These are phyloP conservation scores for Nitzschia inconspicua DNA, from an alignment of 108 stramenopile species.

Conservation along the genomic window DNA sequence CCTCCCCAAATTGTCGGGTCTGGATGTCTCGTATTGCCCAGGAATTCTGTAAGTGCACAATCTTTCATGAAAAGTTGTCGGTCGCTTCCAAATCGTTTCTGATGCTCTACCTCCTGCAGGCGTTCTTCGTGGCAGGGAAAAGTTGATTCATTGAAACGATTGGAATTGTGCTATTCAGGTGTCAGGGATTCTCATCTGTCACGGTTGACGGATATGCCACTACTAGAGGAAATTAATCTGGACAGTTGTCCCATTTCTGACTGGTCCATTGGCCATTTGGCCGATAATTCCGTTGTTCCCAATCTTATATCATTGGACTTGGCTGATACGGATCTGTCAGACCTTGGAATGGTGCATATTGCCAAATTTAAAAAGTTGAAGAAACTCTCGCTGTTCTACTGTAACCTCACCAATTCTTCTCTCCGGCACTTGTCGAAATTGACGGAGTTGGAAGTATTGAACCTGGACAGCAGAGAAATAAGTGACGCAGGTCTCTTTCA, in stretches of 20 bases:
- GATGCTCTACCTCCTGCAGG: constrained; percentile 17
- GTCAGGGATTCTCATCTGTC: constrained; percentile 74
- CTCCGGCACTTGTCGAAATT: constrained; percentile 58
- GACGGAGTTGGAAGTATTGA: constrained; percentile 57
- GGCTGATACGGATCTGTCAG: constrained; percentile 79
- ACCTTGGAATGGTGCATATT: constrained; percentile 69
- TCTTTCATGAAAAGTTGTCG: background rate
- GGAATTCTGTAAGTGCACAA: constrained; percentile 66
- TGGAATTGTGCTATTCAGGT: constrained; percentile 70
- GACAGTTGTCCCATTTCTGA: constrained; percentile 77
- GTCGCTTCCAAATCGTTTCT: background rate
- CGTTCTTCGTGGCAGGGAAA: constrained; percentile 87
- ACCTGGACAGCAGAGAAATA: constrained; percentile 79
- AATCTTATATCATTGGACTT: constrained; percentile 71
- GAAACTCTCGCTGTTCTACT: constrained; percentile 77
- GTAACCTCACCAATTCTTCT: constrained; percentile 71
- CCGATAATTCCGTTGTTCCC: constrained; percentile 71
- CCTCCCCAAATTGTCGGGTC: constrained; percentile 33
- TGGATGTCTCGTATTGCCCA: constrained; percentile 75
- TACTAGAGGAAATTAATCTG: constrained; percentile 74
- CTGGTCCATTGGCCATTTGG: constrained; percentile 70
- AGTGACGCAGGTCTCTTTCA: constrained; percentile 66
- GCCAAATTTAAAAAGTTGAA: constrained; percentile 68
- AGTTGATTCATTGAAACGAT: constrained; percentile 53
- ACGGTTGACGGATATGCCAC: constrained; percentile 45